Evolutionary conservation across 2,329 filamentous ascomycete species (phyloP), one percentile per base, ranked within the genome.

Genomic region (Hymenoscyphus albidus): DNA sequence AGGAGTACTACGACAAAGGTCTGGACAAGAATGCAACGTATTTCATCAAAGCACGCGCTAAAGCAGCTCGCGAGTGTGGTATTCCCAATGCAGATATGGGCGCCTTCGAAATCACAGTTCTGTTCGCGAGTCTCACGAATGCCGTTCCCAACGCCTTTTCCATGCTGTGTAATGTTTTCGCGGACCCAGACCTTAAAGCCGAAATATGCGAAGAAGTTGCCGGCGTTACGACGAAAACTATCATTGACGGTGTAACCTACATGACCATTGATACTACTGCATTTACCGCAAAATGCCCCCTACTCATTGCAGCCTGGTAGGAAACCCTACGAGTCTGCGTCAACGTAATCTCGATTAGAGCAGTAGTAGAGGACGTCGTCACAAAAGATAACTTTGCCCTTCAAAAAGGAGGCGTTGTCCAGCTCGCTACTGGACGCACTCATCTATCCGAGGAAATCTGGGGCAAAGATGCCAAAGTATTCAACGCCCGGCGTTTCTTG

Each of bases 241-340:
- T 66, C 5, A 62, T 72, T 51, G 42, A 64, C 54, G 62, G 65
- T 57, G 18, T 54, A 4, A 54, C 48, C 22, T 6, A 31, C 22
- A 68, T 65, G 12, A 72, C 69, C 1, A 71, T 83, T 14, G 67
- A 72, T 42, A 68, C 65, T 9, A 65, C 67, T 13, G 65, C 61
- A 13, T 74, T 83, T 12, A 76, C 78, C 35, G 70, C 76, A 1
- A 63, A 72, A 6, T 79, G 78, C 58, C 80, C 80, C 0, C 70
- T 82, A 4, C 72, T 84, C 9, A 71, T 80, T 13, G 79, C 79
- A 56, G 76, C 76, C 27, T 82, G 79, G 68, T 77, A 78, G 27
- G 82, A 84, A 69, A 76, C 76, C 0, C 72, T 83, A 63, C 79
- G 82, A 7, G 63, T 82, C 2, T 72, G 69, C 14, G 78, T 78